Evolutionary conservation across 108 stramenopile species (phyloP).

Genomic region (Parmales sp.): DNA sequence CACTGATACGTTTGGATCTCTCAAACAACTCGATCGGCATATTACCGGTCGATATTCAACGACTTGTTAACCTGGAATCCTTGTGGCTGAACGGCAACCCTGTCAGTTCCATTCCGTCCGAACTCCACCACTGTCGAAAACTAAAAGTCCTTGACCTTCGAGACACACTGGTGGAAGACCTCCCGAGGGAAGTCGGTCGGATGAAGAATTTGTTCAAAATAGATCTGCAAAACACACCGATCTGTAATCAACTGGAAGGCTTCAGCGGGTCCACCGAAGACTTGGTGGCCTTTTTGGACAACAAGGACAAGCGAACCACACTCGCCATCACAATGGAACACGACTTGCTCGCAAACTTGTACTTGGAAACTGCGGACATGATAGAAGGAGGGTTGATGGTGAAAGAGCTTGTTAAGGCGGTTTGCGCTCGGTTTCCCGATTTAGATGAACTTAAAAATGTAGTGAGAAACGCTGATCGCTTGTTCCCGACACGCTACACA

Average conservation of each 20-base stretch:
- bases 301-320: slow-evolving; percentile 20
- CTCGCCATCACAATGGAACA: slow-evolving; percentile 18
- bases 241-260: slow-evolving; percentile 13
- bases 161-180: slow-evolving; percentile 17
- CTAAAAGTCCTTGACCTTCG: slow-evolving; percentile 25
- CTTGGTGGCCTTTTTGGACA: slow-evolving; percentile 18
- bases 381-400: slow-evolving; percentile 10
- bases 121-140: slow-evolving; percentile 24
- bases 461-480: slow-evolving; percentile 20
- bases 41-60: slow-evolving; percentile 15
- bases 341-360: slow-evolving; percentile 20
- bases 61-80: slow-evolving; percentile 21
- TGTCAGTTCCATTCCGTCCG: slow-evolving; percentile 11
- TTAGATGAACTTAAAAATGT: slow-evolving; percentile 23
- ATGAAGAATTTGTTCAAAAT: slow-evolving; percentile 19
- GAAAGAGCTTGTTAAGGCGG: slow-evolving; percentile 18
- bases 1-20: slow-evolving; percentile 20
- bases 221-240: slow-evolving; percentile 22
- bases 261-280: slow-evolving; percentile 14
- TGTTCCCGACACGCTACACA: slow-evolving; percentile 14
- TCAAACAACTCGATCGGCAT: slow-evolving; percentile 12
- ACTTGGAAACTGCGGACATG: slow-evolving; percentile 20
- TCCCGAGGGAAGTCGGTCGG: slow-evolving; percentile 27
- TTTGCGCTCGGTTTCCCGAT: slow-evolving; percentile 16
- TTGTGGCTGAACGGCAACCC: slow-evolving; percentile 34